Evolutionary conservation across 805 yeast species (phyloP).

Genomic region (Spathaspora girioi): DNA sequence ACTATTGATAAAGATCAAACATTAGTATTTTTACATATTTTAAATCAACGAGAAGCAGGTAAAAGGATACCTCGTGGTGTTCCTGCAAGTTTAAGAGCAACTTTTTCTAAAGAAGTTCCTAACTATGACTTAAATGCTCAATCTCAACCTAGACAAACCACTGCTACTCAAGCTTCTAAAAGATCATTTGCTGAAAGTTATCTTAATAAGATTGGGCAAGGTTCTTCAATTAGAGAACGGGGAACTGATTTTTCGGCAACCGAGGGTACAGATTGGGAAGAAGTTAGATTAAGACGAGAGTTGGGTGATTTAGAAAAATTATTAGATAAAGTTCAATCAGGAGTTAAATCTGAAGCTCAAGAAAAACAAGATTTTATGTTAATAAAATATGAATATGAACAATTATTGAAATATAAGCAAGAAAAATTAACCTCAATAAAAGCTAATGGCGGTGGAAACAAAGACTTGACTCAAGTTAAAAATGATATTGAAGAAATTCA

Average conservation of each 20-base stretch:
- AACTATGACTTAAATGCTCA: conserved; percentile 54
- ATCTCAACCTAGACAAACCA: conserved; percentile 23
- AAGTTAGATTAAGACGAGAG: conserved; percentile 76
- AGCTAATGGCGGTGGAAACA: conserved; percentile 6
- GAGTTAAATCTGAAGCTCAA: conserved; percentile 11
- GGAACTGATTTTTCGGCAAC: conserved; percentile 74
- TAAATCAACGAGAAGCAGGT: conserved; percentile 84
- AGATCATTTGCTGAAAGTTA: conserved; percentile 52
- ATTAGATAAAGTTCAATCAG: conserved; percentile 46
- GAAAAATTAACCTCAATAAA: conserved; percentile 38
- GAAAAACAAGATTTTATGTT: conserved; percentile 22
- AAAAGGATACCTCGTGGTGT: conserved; percentile 87
- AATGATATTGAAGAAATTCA: conserved; percentile 68
- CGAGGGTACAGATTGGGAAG: conserved; percentile 90
- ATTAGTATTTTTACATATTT: conserved; percentile 80
- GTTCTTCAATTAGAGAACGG: conserved; percentile 30
- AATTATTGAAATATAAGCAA: conserved; percentile 75
- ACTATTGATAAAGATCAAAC: conserved; percentile 94
- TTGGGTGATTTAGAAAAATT: conserved; percentile 70
- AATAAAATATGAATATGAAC: conserved; percentile 68
- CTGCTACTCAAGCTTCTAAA: conserved; percentile 7
- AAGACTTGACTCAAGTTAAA: conserved; percentile 49
- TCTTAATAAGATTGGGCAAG: conserved; percentile 52
- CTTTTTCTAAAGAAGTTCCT: conserved; percentile 82
- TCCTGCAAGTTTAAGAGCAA: conserved; percentile 89